phyloP scores from a whole-genome alignment of 1,284 basidiomycete genomes.

The Pseudozyma hubeiensis region DNA sequence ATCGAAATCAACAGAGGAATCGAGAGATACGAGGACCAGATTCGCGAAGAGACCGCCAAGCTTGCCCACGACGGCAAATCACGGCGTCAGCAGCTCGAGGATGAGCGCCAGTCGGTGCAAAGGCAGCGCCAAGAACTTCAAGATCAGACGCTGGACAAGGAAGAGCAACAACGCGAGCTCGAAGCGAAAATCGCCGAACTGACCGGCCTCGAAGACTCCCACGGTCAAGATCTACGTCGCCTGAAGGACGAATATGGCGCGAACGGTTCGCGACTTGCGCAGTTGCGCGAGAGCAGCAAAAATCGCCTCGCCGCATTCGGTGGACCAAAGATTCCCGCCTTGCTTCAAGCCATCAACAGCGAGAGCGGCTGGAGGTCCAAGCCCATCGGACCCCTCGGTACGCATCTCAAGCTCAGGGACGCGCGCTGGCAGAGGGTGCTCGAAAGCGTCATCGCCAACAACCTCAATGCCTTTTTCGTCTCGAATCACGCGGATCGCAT shows the following conservation, averaged over 20 bases:
- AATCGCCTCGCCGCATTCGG: slow-evolving; percentile 62
- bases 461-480: slow-evolving; percentile 81
- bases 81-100: slow-evolving; percentile 44
- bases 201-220: slow-evolving; percentile 19
- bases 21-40: slow-evolving; percentile 72
- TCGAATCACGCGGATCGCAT: slow-evolving; percentile 78
- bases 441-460: slow-evolving; percentile 75
- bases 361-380: slow-evolving; percentile 69
- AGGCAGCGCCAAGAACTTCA: slow-evolving; percentile 35
- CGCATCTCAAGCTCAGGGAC: slow-evolving; percentile 84
- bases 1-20: slow-evolving; percentile 70
- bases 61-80: slow-evolving; percentile 61
- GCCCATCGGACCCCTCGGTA: slow-evolving; percentile 78
- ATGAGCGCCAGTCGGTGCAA: slow-evolving; percentile 38
- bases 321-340: slow-evolving; percentile 51
- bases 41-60: slow-evolving; percentile 69
- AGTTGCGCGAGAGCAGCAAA: slow-evolving; percentile 21
- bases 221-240: slow-evolving; percentile 17
- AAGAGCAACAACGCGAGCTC: slow-evolving; percentile 38
- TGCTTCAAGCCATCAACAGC: slow-evolving; percentile 72
- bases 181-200: slow-evolving; percentile 31
- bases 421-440: slow-evolving; percentile 78
- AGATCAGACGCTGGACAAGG: slow-evolving; percentile 23
- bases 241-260: slow-evolving; percentile 22
- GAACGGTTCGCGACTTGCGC: slow-evolving; percentile 14